These are phyloP conservation scores for Discostella pseudostelligera DNA, from an alignment of 108 stramenopile species.

Conservation along the genomic window DNA sequence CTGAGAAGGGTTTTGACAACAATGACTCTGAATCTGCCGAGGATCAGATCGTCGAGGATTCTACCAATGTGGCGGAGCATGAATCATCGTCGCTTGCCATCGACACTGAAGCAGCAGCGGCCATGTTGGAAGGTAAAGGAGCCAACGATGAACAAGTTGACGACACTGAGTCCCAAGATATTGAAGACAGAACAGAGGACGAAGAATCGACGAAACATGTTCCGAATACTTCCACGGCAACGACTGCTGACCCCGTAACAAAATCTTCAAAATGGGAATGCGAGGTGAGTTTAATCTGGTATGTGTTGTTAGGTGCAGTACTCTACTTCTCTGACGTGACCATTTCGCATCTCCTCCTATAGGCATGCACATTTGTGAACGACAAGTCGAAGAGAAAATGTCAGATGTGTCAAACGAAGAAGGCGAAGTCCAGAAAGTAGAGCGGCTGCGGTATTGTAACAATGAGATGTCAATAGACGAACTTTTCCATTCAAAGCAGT, in stretches of 20 bases:
- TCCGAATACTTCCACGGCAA: not conserved
- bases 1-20: not conserved
- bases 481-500: no score
- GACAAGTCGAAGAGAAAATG: conserved; percentile 48
- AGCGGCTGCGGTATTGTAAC: not conserved
- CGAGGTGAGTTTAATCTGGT: not conserved
- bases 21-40: not conserved
- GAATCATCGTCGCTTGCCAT: no score
- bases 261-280: not conserved
- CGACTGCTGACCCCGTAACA: not conserved
- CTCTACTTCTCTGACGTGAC: not conserved
- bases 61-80: not conserved
- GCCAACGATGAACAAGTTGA: no score
- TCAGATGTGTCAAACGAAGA: conserved; percentile 32
- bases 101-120: no score
- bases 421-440: conserved; percentile 4
- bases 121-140: no score
- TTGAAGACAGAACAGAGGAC: no score
- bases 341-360: not conserved
- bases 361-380: conserved; percentile 58
- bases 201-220: not conserved
- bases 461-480: no score
- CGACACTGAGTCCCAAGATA: no score
- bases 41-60: not conserved
- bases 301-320: not conserved